Base-by-base conservation (phyloP, 768 basidiomycete species). In the Suillus alpinus region DNA sequence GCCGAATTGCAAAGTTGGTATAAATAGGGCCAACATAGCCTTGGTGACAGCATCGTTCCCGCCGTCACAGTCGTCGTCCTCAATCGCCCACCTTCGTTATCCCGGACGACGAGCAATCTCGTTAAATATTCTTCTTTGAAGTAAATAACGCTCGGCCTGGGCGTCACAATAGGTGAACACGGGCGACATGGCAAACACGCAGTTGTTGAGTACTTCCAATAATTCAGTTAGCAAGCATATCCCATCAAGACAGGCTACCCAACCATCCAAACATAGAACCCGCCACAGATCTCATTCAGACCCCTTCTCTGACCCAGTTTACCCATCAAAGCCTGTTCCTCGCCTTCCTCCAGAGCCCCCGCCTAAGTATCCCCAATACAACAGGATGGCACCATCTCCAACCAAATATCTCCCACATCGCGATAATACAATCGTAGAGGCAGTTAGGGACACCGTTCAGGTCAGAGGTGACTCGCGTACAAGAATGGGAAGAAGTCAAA, bases 401-500 rank as follows among this genome's bases (percentile, higher is more conserved):
- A 59, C 61, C 58, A 77, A 76, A 52, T 75, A 74, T 18, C 67
- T 65, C 36, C 67, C 67, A 20, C 75, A 75, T 62, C 68, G 77
- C 43, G 72, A 75, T 62, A 71, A 79, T 63, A 29, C 53, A 23
- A 82, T 87, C 74, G 69, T 80, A 59, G 86, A 89, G 37, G 84
- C 88, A 46, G 83, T 90, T 64, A 80, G 85, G 64, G 87, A 92
- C 62, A 87, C 89, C 55, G 87, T 89, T 26, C 80, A 81, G 59
- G 75, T 88, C 66, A 82, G 79, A 53, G 71, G 76, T 43, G 67
- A 76, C 58, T 73, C 84, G 56, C 78, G 80, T 64, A 65, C 71
- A 26, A 83, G 84, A 68, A 74, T 84, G 51, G 78, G 75, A 65
- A 82, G 89, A 63, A 86, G 83, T 64, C 83, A 86, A 67, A 88